phyloP scores from a whole-genome alignment of 805 yeast species.

The Clavispora carvajalis region DNA sequence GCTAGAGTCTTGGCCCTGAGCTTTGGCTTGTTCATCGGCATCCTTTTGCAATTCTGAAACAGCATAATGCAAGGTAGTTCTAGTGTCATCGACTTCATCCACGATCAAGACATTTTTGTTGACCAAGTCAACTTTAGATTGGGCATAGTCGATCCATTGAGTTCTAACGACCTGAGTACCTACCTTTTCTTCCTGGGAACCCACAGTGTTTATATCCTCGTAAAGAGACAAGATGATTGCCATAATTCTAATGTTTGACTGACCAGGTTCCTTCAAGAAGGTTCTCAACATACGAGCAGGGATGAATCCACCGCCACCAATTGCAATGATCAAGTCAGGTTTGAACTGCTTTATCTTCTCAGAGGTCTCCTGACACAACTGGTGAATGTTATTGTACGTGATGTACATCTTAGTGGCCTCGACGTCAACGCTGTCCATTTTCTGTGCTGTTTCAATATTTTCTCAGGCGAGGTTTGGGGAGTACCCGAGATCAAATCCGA shows the following conservation, averaged over 20 bases:
- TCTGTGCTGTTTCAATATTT: background rate
- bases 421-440: constrained; percentile 16
- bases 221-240: constrained; percentile 90
- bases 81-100: constrained; percentile 89
- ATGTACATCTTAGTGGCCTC: constrained; percentile 41
- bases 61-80: constrained; percentile 86
- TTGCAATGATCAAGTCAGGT: constrained; percentile 66
- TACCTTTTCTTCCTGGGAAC: constrained; percentile 21
- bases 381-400: constrained; percentile 78
- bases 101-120: constrained; percentile 80
- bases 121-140: constrained; percentile 49
- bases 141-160: constrained; percentile 85
- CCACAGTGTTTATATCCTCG: constrained; percentile 68
- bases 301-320: constrained; percentile 97
- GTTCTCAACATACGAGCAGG: constrained; percentile 96
- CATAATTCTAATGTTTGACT: constrained; percentile 87
- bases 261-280: constrained; percentile 80
- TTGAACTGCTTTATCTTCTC: constrained; percentile 39
- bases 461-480: background rate
- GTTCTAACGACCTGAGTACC: constrained; percentile 64
- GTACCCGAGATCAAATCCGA: background rate
- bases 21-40: constrained; percentile 53
- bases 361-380: constrained; percentile 70
- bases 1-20: constrained; percentile 54
- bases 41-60: constrained; percentile 66